Evolutionary conservation across 108 stramenopile genomes (phyloP).

Genomic region (Nitzschia inconspicua): DNA sequence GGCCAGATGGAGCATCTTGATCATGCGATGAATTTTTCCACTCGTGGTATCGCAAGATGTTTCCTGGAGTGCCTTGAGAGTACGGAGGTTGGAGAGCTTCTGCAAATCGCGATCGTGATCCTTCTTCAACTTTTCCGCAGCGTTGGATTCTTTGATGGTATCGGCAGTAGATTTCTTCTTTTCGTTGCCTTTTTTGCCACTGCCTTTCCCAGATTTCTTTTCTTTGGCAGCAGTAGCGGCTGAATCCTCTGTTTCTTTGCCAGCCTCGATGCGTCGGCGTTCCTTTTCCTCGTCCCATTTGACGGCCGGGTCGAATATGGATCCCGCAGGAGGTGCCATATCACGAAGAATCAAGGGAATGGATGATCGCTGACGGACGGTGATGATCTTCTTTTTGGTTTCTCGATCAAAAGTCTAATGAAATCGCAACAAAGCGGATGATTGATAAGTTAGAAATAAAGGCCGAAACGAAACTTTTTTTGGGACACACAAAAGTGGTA

Average conservation of each 20-base stretch:
- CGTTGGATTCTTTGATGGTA: conserved; percentile 89
- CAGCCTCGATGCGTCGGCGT: conserved; percentile 40
- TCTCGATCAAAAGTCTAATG: conserved; percentile 73
- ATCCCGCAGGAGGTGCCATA: conserved; percentile 89
- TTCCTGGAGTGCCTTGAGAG: conserved; percentile 83
- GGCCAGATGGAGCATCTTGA: conserved; percentile 92
- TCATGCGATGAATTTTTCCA: conserved; percentile 94
- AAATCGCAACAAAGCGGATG: background rate
- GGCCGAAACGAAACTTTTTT: background rate
- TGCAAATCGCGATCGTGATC: conserved; percentile 83
- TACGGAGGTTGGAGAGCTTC: conserved; percentile 89
- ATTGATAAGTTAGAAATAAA: background rate
- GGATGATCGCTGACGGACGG: conserved; percentile 73
- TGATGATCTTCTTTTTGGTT: conserved; percentile 56
- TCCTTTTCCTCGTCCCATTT: conserved; percentile 89
- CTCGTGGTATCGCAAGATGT: conserved; percentile 84
- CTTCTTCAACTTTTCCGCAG: conserved; percentile 79
- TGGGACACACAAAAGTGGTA: no score
- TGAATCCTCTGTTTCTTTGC: conserved; percentile 29
- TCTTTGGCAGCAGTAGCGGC: conserved; percentile 33
- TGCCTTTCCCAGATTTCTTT: conserved; percentile 48
- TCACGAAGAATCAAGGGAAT: conserved; percentile 91
- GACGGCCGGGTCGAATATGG: conserved; percentile 80
- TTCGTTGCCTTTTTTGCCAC: conserved; percentile 52
- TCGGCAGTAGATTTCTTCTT: conserved; percentile 83